Evolutionary conservation across 2,329 filamentous ascomycete species (phyloP).

Genomic region (Fusarium scirpi): DNA sequence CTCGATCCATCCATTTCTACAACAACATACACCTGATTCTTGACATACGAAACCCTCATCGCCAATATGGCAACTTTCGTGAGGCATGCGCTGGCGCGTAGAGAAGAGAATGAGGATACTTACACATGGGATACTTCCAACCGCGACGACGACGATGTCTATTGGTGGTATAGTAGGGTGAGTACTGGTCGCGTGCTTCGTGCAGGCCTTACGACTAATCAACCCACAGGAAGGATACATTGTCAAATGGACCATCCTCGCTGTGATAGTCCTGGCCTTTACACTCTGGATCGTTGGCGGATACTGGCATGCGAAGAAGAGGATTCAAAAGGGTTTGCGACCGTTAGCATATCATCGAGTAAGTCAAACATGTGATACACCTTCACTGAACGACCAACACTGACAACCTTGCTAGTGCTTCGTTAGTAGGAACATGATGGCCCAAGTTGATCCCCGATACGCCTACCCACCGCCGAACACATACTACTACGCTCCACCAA

Average conservation of each 20-base stretch:
- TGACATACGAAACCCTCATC: not conserved
- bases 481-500: slow-evolving; percentile 55
- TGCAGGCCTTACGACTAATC: not conserved
- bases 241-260: slow-evolving; percentile 79
- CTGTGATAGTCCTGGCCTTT: slow-evolving; percentile 68
- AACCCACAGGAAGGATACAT: slow-evolving; percentile 67
- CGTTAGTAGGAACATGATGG: slow-evolving; percentile 60
- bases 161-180: slow-evolving; percentile 50
- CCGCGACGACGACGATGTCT: slow-evolving; percentile 39
- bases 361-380: slow-evolving; percentile 36
- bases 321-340: slow-evolving; percentile 73
- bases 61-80: slow-evolving; percentile 38
- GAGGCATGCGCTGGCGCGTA: slow-evolving; percentile 34
- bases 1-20: slow-evolving; percentile 8
- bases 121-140: slow-evolving; percentile 5
- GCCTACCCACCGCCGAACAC: slow-evolving; percentile 57
- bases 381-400: not conserved
- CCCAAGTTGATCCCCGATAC: slow-evolving; percentile 63
- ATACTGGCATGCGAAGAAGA: slow-evolving; percentile 75
- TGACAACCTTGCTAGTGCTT: slow-evolving; percentile 59
- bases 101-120: slow-evolving; percentile 26
- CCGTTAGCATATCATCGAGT: slow-evolving; percentile 79
- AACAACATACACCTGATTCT: slow-evolving; percentile 21
- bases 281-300: slow-evolving; percentile 74
- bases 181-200: slow-evolving; percentile 12